These are phyloP conservation scores for Penicillium pulvis DNA, from an alignment of 495 filamentous ascomycete genomes.

Conservation along the genomic window DNA sequence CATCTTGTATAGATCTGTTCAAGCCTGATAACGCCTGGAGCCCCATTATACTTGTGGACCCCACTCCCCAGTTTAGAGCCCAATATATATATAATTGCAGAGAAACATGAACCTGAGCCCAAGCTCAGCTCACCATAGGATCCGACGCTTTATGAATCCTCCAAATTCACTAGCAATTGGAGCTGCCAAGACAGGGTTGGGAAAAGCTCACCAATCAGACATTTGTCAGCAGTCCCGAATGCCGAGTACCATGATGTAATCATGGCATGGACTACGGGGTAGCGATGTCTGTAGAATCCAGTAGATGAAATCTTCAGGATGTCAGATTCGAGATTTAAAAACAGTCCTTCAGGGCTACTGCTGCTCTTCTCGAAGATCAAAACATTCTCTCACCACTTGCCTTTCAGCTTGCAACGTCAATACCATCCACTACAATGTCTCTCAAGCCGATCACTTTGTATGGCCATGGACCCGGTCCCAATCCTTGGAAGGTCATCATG, in stretches of 20 bases:
- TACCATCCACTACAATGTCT: conserved; percentile 32
- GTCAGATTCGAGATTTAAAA: not conserved
- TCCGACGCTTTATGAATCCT: not conserved
- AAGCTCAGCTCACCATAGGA: not conserved
- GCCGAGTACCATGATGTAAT: not conserved
- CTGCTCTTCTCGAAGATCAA: not conserved
- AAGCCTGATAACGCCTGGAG: too few relatives aligned
- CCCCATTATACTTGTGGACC: too few relatives aligned
- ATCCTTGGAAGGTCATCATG: conserved; percentile 67
- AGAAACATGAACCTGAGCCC: not conserved
- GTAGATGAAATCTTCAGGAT: not conserved
- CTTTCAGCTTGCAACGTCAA: not conserved
- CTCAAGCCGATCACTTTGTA: conserved; percentile 50
- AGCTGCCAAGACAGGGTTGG: conserved; percentile 14
- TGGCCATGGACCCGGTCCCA: conserved; percentile 49
- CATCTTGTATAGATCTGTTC: too few relatives aligned
- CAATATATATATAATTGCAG: not conserved
- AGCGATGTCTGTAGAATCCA: not conserved
- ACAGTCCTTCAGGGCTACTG: not conserved
- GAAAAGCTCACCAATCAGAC: not conserved
- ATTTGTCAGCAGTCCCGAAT: conserved; percentile 1
- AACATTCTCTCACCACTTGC: not conserved
- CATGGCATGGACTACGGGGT: not conserved
- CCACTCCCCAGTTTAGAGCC: not conserved
- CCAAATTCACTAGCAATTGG: not conserved